Percentiles rank a stretch among this genome's conserved stretches.
Conservation (phyloP, 2,329 filamentous ascomycete species). For the Aspergillus ruber region DNA sequence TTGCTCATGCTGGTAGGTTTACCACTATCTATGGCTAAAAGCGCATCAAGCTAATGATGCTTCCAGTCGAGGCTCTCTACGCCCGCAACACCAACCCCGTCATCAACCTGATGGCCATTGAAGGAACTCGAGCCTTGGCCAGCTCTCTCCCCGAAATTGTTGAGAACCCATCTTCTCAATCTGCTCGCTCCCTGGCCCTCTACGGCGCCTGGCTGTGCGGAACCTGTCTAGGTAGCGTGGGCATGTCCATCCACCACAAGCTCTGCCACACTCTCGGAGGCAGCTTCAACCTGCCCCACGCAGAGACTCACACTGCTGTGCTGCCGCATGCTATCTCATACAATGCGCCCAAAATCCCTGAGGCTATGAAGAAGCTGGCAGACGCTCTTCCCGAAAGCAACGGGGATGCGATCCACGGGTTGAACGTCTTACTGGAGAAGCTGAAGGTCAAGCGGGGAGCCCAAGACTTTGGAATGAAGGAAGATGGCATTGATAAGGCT, state of each 20-base stretch:
- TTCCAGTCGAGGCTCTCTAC: conserved; percentile 55
- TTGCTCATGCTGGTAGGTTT: conserved; percentile 52
- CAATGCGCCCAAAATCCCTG: conserved; percentile 51
- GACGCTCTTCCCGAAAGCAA: conserved; percentile 50
- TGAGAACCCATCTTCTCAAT: conserved; percentile 36
- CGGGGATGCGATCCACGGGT: conserved; percentile 52
- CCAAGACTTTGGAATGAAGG: conserved; percentile 53
- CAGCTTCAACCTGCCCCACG: conserved; percentile 58
- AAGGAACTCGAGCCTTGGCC: conserved; percentile 52
- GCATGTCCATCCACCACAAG: conserved; percentile 63
- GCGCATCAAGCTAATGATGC: not conserved
- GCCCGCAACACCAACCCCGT: conserved; percentile 57
- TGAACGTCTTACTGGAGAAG: conserved; percentile 52
- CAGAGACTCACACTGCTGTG: conserved; percentile 59
- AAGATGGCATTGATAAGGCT: conserved; percentile 55
- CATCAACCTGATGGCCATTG: conserved; percentile 51
- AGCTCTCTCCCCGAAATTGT: conserved; percentile 49
- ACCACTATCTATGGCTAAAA: not conserved
- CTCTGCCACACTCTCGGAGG: conserved; percentile 61
- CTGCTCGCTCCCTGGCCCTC: conserved; percentile 48
- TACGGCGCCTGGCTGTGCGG: conserved; percentile 63
- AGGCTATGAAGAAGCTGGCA: conserved; percentile 49
- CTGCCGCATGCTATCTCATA: conserved; percentile 59
- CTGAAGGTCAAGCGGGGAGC: conserved; percentile 49
- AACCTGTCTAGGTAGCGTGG: conserved; percentile 52